Percentiles rank a stretch among this genome's conserved stretches.
Conservation (phyloP, 2,329 filamentous ascomycete species). For the Sporothrix phasma region DNA sequence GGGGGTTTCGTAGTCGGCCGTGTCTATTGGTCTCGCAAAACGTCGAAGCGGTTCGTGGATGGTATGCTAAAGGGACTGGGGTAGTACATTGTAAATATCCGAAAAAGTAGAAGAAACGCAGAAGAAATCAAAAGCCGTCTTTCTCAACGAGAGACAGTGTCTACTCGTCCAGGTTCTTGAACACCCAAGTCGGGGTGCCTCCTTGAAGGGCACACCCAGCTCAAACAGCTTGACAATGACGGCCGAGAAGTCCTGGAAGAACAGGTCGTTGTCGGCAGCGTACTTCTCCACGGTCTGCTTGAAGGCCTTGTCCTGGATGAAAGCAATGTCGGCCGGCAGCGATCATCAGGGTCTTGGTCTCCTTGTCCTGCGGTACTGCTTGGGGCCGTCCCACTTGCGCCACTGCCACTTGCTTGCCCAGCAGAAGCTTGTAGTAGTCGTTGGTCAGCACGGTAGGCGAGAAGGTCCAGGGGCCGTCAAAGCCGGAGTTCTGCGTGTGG, state of each 20-base stretch:
- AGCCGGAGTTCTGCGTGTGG: constrained; percentile 82
- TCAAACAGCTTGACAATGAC: constrained; percentile 79
- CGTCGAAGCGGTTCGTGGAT: background rate
- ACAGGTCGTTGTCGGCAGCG: constrained; percentile 78
- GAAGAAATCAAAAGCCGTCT: background rate
- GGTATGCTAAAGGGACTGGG: background rate
- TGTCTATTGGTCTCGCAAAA: background rate
- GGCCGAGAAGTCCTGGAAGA: constrained; percentile 86
- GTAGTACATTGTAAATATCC: background rate
- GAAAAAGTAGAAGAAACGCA: background rate
- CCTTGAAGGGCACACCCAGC: constrained; percentile 81
- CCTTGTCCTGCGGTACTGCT: constrained; percentile 85
- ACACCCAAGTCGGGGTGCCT: constrained; percentile 49
- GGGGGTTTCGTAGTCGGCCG: background rate
- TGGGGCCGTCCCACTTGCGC: constrained; percentile 85
- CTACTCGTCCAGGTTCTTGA: constrained; percentile 48
- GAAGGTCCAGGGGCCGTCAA: constrained; percentile 84
- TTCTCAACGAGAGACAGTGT: background rate
- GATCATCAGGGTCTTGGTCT: constrained; percentile 89
- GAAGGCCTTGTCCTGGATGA: constrained; percentile 84
- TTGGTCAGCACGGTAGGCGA: constrained; percentile 87
- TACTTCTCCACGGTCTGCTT: constrained; percentile 72
- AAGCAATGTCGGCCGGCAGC: constrained; percentile 82
- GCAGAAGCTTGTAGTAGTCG: constrained; percentile 81
- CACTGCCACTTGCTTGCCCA: constrained; percentile 89